Evolutionary conservation across 2,329 filamentous ascomycete genomes (phyloP).

Genomic region (Tricladium varicosporioides): DNA sequence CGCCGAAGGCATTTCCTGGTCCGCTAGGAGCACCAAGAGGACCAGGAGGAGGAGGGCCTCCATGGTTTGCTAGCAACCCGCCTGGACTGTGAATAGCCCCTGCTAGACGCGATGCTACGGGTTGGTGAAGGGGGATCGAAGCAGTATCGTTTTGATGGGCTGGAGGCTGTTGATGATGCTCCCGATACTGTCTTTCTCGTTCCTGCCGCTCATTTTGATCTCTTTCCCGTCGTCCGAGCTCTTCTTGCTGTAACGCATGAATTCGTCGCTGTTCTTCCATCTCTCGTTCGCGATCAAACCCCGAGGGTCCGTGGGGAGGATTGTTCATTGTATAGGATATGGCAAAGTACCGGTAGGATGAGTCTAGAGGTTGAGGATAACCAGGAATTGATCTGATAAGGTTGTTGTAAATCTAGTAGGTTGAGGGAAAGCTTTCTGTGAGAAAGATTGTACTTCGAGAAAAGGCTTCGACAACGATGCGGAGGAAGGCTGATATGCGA

Average conservation of each 20-base stretch:
- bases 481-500: too few species aligned
- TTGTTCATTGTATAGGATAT: constrained; percentile 28
- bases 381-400: neutral
- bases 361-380: neutral
- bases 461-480: neutral
- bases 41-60: constrained; percentile 55
- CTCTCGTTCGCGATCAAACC: constrained; percentile 39
- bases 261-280: constrained; percentile 53
- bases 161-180: constrained; percentile 62
- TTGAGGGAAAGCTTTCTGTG: neutral
- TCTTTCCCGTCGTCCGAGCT: constrained; percentile 49
- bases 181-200: constrained; percentile 58
- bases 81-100: constrained; percentile 90
- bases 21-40: constrained; percentile 38
- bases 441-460: neutral
- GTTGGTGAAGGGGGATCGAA: constrained; percentile 90
- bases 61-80: constrained; percentile 76
- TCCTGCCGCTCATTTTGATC: constrained; percentile 49
- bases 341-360: neutral
- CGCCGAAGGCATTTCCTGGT: constrained; percentile 47
- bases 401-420: neutral
- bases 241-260: constrained; percentile 51
- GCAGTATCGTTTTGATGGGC: constrained; percentile 85
- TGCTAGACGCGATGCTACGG: constrained; percentile 77
- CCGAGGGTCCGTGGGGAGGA: constrained; percentile 30